These are phyloP conservation scores for Chaetomiaceae sp. DNA, from an alignment of 2,329 filamentous ascomycete species.

Conservation along the genomic window DNA sequence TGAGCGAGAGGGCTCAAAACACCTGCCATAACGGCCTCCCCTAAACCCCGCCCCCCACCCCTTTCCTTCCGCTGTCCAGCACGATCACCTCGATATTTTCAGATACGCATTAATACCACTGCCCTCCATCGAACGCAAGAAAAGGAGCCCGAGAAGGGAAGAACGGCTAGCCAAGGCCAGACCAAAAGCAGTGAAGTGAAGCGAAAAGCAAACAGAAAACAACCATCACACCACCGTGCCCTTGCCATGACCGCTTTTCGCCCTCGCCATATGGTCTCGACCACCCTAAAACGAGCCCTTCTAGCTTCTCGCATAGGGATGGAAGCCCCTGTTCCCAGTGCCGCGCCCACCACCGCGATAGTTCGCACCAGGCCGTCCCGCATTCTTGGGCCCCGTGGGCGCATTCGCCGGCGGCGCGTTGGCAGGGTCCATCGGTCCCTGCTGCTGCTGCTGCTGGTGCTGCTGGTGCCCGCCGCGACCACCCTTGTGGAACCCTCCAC, in stretches of 20 bases:
- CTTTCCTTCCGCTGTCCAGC: too few relatives aligned
- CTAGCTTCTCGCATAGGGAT: slow-evolving; percentile 56
- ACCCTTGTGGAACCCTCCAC: slow-evolving; percentile 35
- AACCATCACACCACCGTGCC: too few relatives aligned
- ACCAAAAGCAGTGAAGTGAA: too few relatives aligned
- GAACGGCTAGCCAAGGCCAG: too few relatives aligned
- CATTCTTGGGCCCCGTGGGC: slow-evolving; percentile 93
- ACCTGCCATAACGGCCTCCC: neutral
- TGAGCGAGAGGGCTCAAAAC: neutral
- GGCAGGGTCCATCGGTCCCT: slow-evolving; percentile 43
- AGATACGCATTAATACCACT: too few relatives aligned
- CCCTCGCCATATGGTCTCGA: too few relatives aligned
- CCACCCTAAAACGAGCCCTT: neutral
- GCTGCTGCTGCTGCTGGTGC: slow-evolving; percentile 29
- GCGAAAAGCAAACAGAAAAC: too few relatives aligned
- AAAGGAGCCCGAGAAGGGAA: too few relatives aligned
- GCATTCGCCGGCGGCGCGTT: slow-evolving; percentile 70
- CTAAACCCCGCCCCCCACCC: neutral
- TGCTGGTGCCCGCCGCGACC: slow-evolving; percentile 23
- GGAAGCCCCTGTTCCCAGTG: slow-evolving; percentile 66
- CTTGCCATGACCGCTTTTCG: too few relatives aligned
- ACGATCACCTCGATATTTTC: too few relatives aligned
- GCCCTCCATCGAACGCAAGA: too few relatives aligned
- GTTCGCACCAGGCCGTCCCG: slow-evolving; percentile 83
- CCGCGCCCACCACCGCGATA: slow-evolving; percentile 86